Percentiles rank a stretch among this genome's conserved stretches.
phyloP scores from a whole-genome alignment of 371 early-diverging fungal species.

The Cokeromyces recurvatus region DNA sequence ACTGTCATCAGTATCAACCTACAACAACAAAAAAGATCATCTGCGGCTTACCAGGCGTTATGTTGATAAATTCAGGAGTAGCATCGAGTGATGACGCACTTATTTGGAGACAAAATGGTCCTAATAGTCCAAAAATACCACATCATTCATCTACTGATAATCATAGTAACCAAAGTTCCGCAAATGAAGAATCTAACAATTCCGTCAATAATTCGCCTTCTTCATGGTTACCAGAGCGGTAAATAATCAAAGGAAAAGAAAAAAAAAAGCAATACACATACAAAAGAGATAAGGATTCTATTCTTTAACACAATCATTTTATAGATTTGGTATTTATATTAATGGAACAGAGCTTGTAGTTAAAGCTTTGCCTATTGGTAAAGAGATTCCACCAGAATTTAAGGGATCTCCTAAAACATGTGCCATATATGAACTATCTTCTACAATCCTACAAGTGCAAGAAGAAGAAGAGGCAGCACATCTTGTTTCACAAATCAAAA shows the following conservation, averaged over 20 bases:
- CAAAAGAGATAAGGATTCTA: too few species aligned
- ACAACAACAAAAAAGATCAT: constrained; percentile 61
- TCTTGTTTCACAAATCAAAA: constrained; percentile 69
- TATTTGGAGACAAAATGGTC: constrained; percentile 50
- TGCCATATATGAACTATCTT: constrained; percentile 57
- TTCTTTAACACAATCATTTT: neutral
- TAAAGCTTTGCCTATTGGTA: constrained; percentile 36
- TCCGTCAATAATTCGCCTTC: constrained; percentile 13
- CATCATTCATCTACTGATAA: constrained; percentile 6
- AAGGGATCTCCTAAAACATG: constrained; percentile 32
- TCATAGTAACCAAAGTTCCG: constrained; percentile 14
- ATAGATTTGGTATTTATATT: constrained; percentile 50
- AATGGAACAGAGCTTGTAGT: constrained; percentile 40
- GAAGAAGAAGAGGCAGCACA: constrained; percentile 63
- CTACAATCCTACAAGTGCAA: constrained; percentile 64
- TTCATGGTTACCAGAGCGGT: constrained; percentile 50
- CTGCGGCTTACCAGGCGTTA: constrained; percentile 56
- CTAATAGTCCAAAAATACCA: constrained; percentile 22
- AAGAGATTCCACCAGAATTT: constrained; percentile 43
- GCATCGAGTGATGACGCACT: constrained; percentile 49
- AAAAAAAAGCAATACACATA: neutral
- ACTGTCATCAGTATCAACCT: constrained; percentile 70
- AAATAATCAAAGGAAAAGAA: neutral
- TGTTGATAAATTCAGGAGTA: constrained; percentile 69
- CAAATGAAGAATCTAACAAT: constrained; percentile 13